Conservation (phyloP, 805 yeast species). For the Grigorovia transvaalensis region DNA sequence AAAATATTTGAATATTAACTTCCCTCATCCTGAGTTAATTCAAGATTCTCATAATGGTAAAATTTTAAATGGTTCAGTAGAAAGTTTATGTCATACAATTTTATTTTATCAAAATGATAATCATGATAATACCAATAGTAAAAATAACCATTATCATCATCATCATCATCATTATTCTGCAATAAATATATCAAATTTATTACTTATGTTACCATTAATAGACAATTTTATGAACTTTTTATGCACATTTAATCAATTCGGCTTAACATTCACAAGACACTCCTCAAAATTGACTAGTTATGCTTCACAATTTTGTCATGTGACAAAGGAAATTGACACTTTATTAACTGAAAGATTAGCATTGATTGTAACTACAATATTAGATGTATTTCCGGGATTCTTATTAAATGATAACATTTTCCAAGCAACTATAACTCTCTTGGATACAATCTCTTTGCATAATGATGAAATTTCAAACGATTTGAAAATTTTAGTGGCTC, state of each 20-base stretch:
- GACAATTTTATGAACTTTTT: conserved; percentile 38
- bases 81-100: conserved; percentile 67
- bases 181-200: conserved; percentile 26
- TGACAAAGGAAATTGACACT: conserved; percentile 29
- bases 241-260: conserved; percentile 35
- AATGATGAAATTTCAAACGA: conserved; percentile 41
- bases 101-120: conserved; percentile 30
- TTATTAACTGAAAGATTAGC: conserved; percentile 42
- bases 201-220: conserved; percentile 45
- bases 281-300: conserved; percentile 13
- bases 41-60: conserved; percentile 38
- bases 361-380: conserved; percentile 44
- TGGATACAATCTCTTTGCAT: conserved; percentile 38
- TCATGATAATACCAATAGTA: not conserved
- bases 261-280: conserved; percentile 28
- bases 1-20: conserved; percentile 33
- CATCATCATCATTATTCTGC: not conserved
- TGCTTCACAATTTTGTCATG: conserved; percentile 15
- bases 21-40: conserved; percentile 54
- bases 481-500: conserved; percentile 43
- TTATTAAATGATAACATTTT: conserved; percentile 53
- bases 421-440: conserved; percentile 44
- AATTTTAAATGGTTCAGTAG: conserved; percentile 47
- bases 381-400: conserved; percentile 56
- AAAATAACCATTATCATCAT: not conserved